Evolutionary conservation across 2,329 filamentous ascomycete genomes (phyloP).

Genomic region (Pyrenophora seminiperda): DNA sequence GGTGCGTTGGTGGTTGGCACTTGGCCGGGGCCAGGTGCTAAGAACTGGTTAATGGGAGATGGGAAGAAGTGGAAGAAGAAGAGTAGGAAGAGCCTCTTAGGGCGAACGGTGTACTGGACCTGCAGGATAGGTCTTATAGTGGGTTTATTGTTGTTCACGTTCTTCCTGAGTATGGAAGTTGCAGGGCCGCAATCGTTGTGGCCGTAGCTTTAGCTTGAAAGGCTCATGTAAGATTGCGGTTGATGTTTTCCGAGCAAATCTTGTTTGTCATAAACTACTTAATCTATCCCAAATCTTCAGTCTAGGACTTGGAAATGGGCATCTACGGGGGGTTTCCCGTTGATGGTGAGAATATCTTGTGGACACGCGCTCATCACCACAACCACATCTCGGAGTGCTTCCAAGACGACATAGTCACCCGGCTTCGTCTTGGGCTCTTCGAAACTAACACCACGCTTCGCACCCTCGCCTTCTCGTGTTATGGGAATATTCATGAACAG

Average conservation of each 20-base stretch:
- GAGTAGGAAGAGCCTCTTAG: slow-evolving; percentile 7
- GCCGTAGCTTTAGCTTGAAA: background rate
- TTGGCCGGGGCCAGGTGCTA: background rate
- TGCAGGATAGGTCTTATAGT: slow-evolving; percentile 17
- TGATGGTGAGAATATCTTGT: slow-evolving; percentile 53
- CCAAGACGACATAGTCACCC: slow-evolving; percentile 52
- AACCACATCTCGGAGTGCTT: slow-evolving; percentile 53
- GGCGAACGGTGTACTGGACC: background rate
- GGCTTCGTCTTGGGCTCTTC: slow-evolving; percentile 48
- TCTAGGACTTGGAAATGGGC: slow-evolving; percentile 49
- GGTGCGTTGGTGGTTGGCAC: slow-evolving; percentile 10
- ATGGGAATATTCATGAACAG: slow-evolving; percentile 55
- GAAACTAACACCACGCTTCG: slow-evolving; percentile 45
- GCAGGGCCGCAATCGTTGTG: slow-evolving; percentile 20
- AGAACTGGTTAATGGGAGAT: background rate
- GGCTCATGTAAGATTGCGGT: background rate
- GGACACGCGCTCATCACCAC: slow-evolving; percentile 57
- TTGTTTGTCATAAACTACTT: background rate
- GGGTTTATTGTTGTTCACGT: slow-evolving; percentile 19
- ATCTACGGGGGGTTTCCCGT: slow-evolving; percentile 51
- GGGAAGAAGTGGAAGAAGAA: background rate
- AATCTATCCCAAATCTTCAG: background rate
- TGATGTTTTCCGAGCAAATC: background rate
- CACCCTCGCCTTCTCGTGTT: slow-evolving; percentile 46
- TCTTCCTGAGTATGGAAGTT: slow-evolving; percentile 23